Evolutionary conservation across 2,329 filamentous ascomycete species (phyloP).

Genomic region (Hypoxylon sp.): DNA sequence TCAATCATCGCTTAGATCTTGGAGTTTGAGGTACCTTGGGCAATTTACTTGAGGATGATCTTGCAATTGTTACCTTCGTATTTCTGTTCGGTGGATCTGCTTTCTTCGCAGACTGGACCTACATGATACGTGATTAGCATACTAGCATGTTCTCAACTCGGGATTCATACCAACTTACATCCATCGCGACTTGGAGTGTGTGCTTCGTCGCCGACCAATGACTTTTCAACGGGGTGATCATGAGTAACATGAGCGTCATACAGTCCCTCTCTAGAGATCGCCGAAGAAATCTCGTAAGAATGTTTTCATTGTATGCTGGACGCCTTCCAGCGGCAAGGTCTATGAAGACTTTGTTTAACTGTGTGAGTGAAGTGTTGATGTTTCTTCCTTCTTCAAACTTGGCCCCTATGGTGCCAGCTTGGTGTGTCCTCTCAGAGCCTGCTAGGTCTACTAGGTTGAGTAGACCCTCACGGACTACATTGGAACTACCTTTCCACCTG

Average conservation of each 20-base stretch:
- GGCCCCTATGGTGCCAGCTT: conserved; percentile 39
- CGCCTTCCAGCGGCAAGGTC: conserved; percentile 31
- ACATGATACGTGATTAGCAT: conserved; percentile 7
- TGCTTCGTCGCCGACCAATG: conserved; percentile 39
- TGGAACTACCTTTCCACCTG: conserved; percentile 65
- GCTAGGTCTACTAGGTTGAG: conserved; percentile 96
- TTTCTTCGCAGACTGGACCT: conserved; percentile 30
- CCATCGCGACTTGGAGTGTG: conserved; percentile 36
- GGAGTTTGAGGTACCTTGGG: not conserved
- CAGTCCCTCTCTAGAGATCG: conserved; percentile 46
- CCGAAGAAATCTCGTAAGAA: conserved; percentile 48
- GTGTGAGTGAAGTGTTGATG: conserved; percentile 49
- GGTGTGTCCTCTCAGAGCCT: conserved; percentile 75
- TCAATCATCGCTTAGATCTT: conserved; percentile 9
- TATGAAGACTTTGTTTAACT: conserved; percentile 38
- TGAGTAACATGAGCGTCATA: conserved; percentile 53
- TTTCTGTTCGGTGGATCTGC: not conserved
- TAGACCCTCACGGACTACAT: conserved; percentile 86
- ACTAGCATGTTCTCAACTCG: not conserved
- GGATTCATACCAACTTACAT: conserved; percentile 27
- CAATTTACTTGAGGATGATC: not conserved
- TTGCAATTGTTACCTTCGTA: not conserved
- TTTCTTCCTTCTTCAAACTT: conserved; percentile 42
- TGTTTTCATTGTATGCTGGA: conserved; percentile 39
- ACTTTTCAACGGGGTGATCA: conserved; percentile 47